Conservation (phyloP, 805 yeast genomes). For the Candida rishiriensis region DNA sequence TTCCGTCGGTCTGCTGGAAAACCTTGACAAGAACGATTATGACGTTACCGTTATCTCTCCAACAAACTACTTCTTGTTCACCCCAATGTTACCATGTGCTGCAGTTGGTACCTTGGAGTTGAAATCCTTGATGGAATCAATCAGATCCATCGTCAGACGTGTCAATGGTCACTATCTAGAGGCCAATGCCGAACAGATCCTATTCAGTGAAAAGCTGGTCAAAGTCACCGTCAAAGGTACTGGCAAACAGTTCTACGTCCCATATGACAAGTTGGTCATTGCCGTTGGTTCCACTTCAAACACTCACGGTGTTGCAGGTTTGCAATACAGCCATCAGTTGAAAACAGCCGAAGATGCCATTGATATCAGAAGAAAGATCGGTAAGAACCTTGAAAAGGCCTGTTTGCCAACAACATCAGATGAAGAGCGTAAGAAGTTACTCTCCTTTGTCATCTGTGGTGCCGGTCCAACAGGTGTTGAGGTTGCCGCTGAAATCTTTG, state of each 20-base stretch:
- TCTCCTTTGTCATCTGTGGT: constrained; percentile 66
- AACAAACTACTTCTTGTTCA: constrained; percentile 62
- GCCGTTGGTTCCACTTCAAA: constrained; percentile 68
- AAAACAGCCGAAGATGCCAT: constrained; percentile 67
- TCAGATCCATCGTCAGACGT: constrained; percentile 49
- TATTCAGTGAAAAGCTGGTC: constrained; percentile 50
- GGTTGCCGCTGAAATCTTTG: constrained; percentile 68
- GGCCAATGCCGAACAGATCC: constrained; percentile 57
- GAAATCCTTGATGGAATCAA: constrained; percentile 59
- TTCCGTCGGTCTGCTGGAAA: constrained; percentile 53
- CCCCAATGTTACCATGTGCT: constrained; percentile 66
- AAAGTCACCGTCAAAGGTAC: constrained; percentile 48
- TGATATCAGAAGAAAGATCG: constrained; percentile 49
- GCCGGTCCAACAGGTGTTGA: constrained; percentile 78
- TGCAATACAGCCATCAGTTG: constrained; percentile 54
- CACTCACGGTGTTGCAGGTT: constrained; percentile 69
- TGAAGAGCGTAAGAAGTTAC: constrained; percentile 55
- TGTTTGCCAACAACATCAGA: constrained; percentile 61
- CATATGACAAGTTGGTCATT: constrained; percentile 66
- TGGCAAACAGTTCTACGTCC: constrained; percentile 53
- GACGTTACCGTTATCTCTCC: constrained; percentile 67
- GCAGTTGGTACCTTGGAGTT: constrained; percentile 69
- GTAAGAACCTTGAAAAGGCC: constrained; percentile 54
- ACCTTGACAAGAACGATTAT: constrained; percentile 48
- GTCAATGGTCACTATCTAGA: constrained; percentile 59